A percentile compares a stretch with the other conserved stretches of the same genome.
phyloP scores from a whole-genome alignment of 345 rosid species.

The Populus nigra region DNA sequence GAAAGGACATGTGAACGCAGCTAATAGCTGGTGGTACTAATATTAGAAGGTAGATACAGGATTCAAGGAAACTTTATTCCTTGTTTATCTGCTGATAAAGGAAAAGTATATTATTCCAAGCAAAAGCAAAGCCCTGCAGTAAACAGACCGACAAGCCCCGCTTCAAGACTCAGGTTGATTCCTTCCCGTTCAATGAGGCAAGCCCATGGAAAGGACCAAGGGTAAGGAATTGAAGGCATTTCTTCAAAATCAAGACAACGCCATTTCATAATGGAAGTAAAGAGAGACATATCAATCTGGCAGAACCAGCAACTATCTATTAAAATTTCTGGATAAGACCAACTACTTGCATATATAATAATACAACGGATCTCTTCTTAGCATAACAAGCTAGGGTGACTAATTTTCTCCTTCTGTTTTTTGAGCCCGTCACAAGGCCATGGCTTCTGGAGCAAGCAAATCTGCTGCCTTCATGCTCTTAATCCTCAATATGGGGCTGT shows the following conservation, averaged over 20 bases:
- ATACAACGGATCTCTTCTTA: background rate
- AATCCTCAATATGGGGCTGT: conserved; percentile 62
- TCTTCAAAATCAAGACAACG: conserved; percentile 44
- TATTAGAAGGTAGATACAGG: background rate
- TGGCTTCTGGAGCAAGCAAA: conserved; percentile 68
- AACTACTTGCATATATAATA: background rate
- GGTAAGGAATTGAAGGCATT: conserved; percentile 46
- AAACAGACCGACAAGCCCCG: background rate
- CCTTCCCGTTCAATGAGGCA: conserved; percentile 35
- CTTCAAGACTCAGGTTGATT: conserved; percentile 12
- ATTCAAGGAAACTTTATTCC: conserved; percentile 22
- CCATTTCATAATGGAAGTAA: conserved; percentile 5
- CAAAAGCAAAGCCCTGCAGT: background rate
- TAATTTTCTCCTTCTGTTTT: background rate
- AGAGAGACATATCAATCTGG: background rate
- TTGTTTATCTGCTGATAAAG: conserved; percentile 14
- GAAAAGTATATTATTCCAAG: conserved; percentile 27
- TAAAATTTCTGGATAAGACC: background rate
- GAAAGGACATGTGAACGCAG: background rate
- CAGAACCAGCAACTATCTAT: background rate
- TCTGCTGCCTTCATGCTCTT: conserved; percentile 62
- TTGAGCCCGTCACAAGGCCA: conserved; percentile 8
- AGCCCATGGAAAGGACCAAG: conserved; percentile 3
- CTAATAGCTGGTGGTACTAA: background rate
- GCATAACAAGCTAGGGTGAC: background rate